Percentiles rank a stretch among this genome's conserved stretches.
Conservation (phyloP, 805 yeast genomes). For the Torulaspora microellipsoides region DNA sequence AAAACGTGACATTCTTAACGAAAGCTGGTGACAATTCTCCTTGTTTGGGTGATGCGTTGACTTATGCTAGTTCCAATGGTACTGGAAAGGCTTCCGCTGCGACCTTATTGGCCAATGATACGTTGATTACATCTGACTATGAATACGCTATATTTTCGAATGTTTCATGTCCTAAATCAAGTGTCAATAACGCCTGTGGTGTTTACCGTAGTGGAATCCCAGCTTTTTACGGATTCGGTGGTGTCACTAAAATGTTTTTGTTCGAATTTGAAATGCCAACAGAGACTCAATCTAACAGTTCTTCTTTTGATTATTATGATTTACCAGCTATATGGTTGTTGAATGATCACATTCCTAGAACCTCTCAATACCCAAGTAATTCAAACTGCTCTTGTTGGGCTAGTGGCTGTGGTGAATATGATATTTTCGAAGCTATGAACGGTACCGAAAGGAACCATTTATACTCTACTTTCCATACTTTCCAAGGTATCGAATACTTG, state of each 20-base stretch:
- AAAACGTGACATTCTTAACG: conserved; percentile 65
- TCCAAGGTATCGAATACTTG: conserved; percentile 58
- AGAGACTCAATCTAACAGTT: conserved; percentile 40
- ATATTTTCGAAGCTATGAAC: conserved; percentile 71
- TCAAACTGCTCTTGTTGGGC: conserved; percentile 71
- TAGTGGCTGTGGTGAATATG: conserved; percentile 76
- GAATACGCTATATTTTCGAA: conserved; percentile 61
- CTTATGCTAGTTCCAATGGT: conserved; percentile 60
- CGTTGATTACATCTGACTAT: conserved; percentile 49
- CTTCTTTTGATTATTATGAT: conserved; percentile 40
- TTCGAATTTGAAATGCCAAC: conserved; percentile 67
- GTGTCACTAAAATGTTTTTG: conserved; percentile 63
- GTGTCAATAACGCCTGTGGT: conserved; percentile 62
- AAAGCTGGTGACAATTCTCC: conserved; percentile 55
- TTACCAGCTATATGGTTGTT: conserved; percentile 77
- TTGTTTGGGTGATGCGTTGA: conserved; percentile 65
- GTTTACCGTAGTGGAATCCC: conserved; percentile 71
- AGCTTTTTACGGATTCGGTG: conserved; percentile 67
- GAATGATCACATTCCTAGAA: conserved; percentile 69
- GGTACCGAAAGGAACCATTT: conserved; percentile 50
- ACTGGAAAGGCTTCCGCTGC: conserved; percentile 40
- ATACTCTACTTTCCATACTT: conserved; percentile 68
- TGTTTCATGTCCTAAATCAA: conserved; percentile 50
- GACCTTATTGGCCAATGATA: conserved; percentile 46
- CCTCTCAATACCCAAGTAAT: conserved; percentile 59